Base-by-base conservation (phyloP, 2,329 filamentous ascomycete genomes). In the Penicillium sp. region DNA sequence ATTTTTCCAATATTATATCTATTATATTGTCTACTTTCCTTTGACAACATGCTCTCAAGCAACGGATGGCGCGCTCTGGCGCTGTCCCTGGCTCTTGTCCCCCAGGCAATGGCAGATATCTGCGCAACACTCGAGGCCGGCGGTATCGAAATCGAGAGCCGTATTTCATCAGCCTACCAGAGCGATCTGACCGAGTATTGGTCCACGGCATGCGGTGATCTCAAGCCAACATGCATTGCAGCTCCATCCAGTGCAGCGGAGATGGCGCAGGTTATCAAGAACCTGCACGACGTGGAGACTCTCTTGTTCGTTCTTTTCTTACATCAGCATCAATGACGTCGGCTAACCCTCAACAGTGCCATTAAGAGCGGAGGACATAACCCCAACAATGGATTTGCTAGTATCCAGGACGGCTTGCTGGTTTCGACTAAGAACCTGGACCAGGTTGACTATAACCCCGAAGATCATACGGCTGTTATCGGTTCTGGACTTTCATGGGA, bases 291-390 rank as follows among this genome's bases (percentile, higher is more conserved):
- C 34, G 76, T 76, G 40, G 72, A 75, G 37, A 79, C 79, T 52
- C 68, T 80, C 6, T 82, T 86, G 51, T 53, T 31, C 6, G 51
- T 53, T n/a, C 34, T 18, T 2, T 29, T 23, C n/a, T n/a, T 44
- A 4, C 4, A 10, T 2, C 7, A 18, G 10, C 8, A 31, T 13
- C 13, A 18, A 21, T 13, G 6, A 21, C 15, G 0, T 4, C 12
- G 7, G 6, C 45, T 53, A 37, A 53, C 21, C 6, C 4, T 32
- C 3, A 35, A 25, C 9, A 53, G 51, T 45, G 84, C 82, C 23
- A 75, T 84, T 68, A 77, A 80, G 65, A 75, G 77, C 10, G 81
- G 80, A 8, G 77, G 77, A 0, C 77, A 80, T 61, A 75, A 76
- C 54, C 75, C 75, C 1, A 79, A 77, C 55, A 74, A 76, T 54